Conservation (phyloP, 192 early-diverging fungal species). For the Mortierella antarctica region DNA sequence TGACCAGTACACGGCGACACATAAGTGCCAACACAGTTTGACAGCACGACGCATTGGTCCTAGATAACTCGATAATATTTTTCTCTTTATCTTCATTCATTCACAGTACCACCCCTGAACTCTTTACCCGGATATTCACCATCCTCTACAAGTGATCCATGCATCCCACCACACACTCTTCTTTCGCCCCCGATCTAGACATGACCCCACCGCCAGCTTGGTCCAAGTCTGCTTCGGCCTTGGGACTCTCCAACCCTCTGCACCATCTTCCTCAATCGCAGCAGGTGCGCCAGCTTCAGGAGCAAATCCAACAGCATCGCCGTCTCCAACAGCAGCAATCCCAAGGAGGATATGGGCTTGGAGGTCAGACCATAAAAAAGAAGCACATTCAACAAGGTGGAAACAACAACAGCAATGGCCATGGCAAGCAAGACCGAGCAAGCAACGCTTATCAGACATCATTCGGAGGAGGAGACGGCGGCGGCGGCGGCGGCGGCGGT, state of each 20-base stretch:
- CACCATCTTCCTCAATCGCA: constrained; percentile 40
- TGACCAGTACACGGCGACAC: neutral
- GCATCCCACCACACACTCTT: constrained; percentile 35
- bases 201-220: constrained; percentile 44
- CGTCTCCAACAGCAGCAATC: constrained; percentile 45
- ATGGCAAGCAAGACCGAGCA: constrained; percentile 18
- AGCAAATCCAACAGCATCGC: constrained; percentile 48
- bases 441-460: constrained; percentile 17
- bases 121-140: neutral
- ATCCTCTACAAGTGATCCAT: constrained; percentile 5
- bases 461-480: constrained; percentile 18
- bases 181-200: constrained; percentile 36
- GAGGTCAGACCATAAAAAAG: constrained; percentile 22
- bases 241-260: constrained; percentile 35
- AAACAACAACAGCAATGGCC: constrained; percentile 1
- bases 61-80: neutral
- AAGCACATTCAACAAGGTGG: constrained; percentile 4
- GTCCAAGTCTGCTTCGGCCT: constrained; percentile 39
- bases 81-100: neutral
- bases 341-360: constrained; percentile 25
- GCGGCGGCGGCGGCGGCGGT: neutral
- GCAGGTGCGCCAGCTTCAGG: constrained; percentile 41
- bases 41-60: no score
- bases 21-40: no score
- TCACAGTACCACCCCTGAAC: neutral